Base-by-base conservation (phyloP, 2,329 filamentous ascomycete genomes). In the Pseudogymnoascus sp. region DNA sequence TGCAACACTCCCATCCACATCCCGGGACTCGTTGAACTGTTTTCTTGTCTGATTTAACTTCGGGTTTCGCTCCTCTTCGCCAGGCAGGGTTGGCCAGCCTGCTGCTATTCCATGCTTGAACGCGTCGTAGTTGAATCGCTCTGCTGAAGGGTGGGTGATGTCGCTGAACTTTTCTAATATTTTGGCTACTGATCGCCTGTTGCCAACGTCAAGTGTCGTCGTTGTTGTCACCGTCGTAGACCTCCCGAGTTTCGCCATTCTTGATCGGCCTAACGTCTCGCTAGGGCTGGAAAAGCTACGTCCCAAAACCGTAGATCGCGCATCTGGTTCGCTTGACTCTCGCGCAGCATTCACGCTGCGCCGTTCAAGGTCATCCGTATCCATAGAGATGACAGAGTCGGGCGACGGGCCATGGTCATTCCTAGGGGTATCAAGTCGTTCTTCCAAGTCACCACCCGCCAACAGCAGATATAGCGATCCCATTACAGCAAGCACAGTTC, bases 401-500 rank as follows among this genome's bases (percentile, higher is more conserved):
- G 67, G 48, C 10, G 41, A 45, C 6, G 64, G 39, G 36, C 13
- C 21, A 41, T 28, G 36, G 48, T 36, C 10, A 7, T 39, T 61
- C 10, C 21, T 19, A 16, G 60, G 23, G 23, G 23, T 21, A 19
- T 36, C 36, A 3, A 13, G 16, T 62, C 64, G 23, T 65, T 64
- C 21, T 64, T 64, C n/a, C 19, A 25, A 16, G 34, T 25, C 10
- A 68, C 65, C 21, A 63, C 37, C 48, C 41, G 67, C 64, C 2
- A 85, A 69, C 4, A 83, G 73, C 8, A 87, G 70, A 62, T 85
- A 86, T 0, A 88, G 68, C 0, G 86, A 88, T 0, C 85, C 85
- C 0, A 86, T 62, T 1, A 81, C 77, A 2, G 84, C 85, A 13
- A 89, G 75, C 0, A 74, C 78, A 1, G 85, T 85, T 48, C 83